These are phyloP conservation scores for Rhododendron simsii DNA, from an alignment of 148 eudicot species.

Conservation along the genomic window DNA sequence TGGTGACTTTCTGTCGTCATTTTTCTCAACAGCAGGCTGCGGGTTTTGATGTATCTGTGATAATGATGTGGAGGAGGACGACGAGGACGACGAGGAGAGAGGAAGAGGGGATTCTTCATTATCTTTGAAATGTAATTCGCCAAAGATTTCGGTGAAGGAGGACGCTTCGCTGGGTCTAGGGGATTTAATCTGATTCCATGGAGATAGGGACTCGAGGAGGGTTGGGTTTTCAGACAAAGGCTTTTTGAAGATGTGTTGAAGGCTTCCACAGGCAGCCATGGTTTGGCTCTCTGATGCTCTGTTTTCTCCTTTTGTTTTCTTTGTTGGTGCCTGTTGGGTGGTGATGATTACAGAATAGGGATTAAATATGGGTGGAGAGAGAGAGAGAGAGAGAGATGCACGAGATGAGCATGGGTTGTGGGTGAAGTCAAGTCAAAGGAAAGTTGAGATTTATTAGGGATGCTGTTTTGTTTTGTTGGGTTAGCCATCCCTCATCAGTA, in stretches of 20 bases:
- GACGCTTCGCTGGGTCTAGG: constrained; percentile 38
- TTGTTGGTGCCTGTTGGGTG: background rate
- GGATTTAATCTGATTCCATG: constrained; percentile 44
- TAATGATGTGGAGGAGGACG: background rate
- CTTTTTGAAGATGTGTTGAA: constrained; percentile 62
- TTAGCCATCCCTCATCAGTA: background rate
- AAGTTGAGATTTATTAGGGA: constrained; percentile 13
- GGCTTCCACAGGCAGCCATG: constrained; percentile 75
- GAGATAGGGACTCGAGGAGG: constrained; percentile 40
- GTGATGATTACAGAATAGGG: background rate
- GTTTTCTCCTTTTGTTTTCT: background rate
- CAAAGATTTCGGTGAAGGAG: constrained; percentile 53
- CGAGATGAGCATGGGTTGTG: constrained; percentile 39
- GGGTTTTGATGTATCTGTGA: background rate
- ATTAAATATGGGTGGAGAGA: constrained; percentile 8
- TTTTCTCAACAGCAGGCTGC: background rate
- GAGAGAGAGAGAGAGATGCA: constrained; percentile 7
- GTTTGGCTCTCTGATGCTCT: background rate
- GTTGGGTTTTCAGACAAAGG: constrained; percentile 26
- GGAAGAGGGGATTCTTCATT: constrained; percentile 13
- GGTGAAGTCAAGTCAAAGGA: background rate
- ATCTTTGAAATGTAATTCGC: constrained; percentile 57
- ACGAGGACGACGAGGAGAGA: background rate
- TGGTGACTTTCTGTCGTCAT: background rate
- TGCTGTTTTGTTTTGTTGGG: constrained; percentile 14